These are phyloP conservation scores for Vanrija pseudolonga DNA, from an alignment of 1,284 basidiomycete genomes.

Conservation along the genomic window DNA sequence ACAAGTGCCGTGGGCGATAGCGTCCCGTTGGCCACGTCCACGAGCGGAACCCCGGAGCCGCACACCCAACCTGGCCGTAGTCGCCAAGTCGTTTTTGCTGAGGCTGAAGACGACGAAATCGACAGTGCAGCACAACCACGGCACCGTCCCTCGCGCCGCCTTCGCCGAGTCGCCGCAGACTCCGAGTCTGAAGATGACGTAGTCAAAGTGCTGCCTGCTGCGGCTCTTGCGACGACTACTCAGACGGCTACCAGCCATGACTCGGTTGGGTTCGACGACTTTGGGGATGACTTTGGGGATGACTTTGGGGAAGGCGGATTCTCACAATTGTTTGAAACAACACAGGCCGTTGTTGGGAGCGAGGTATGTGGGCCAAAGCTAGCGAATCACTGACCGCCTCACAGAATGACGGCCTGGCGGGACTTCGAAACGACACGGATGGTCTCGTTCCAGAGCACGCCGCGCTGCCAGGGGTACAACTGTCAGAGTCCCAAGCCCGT, in stretches of 20 bases:
- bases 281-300: conserved; percentile 22
- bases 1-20: conserved; percentile 13
- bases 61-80: not conserved
- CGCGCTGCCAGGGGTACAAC: conserved; percentile 29
- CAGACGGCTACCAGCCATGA: not conserved
- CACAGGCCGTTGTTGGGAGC: conserved; percentile 18
- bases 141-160: not conserved
- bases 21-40: not conserved
- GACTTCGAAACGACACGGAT: conserved; percentile 18
- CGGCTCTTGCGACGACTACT: not conserved
- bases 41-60: not conserved
- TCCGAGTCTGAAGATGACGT: not conserved
- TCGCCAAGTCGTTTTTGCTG: conserved; percentile 18
- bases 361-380: not conserved
- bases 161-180: not conserved
- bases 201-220: not conserved
- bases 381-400: not conserved
- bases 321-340: conserved; percentile 42
- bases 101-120: conserved; percentile 27
- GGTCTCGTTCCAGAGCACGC: conserved; percentile 25
- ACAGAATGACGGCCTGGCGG: conserved; percentile 30
- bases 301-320: conserved; percentile 28
- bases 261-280: conserved; percentile 13
- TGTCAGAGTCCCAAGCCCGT: conserved; percentile 39
- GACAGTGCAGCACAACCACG: not conserved